Conservation (phyloP, 805 yeast genomes). For the Ogataea kodamae region DNA sequence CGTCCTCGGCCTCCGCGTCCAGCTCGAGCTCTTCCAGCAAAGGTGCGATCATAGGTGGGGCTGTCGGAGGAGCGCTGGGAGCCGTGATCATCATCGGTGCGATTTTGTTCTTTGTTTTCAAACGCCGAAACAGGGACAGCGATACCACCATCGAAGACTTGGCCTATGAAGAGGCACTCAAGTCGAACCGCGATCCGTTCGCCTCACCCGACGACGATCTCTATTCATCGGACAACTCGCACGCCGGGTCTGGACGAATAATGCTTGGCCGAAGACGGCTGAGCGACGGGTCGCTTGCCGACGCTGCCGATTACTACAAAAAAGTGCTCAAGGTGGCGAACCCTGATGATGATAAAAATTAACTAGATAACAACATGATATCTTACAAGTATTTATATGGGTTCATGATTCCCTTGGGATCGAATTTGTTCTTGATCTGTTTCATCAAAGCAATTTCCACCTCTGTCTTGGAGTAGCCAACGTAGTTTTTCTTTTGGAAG, state of each 20-base stretch:
- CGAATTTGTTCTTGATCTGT: slow-evolving; percentile 74
- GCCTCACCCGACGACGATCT: slow-evolving; percentile 50
- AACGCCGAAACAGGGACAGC: slow-evolving; percentile 33
- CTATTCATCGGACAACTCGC: slow-evolving; percentile 15
- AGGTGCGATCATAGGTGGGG: slow-evolving; percentile 37
- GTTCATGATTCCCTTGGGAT: slow-evolving; percentile 88
- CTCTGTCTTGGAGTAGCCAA: slow-evolving; percentile 77
- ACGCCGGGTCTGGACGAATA: slow-evolving; percentile 40
- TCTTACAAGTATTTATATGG: slow-evolving; percentile 83
- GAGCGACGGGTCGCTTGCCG: slow-evolving; percentile 83
- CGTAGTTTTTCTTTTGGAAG: slow-evolving; percentile 89
- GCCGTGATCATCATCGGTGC: slow-evolving; percentile 25
- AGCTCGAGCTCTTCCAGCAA: slow-evolving; percentile 23
- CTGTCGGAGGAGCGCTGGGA: slow-evolving; percentile 36
- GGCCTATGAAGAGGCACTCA: slow-evolving; percentile 55
- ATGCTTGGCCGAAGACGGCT: slow-evolving; percentile 81
- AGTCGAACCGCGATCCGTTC: slow-evolving; percentile 59
- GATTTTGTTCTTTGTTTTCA: slow-evolving; percentile 33
- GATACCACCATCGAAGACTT: slow-evolving; percentile 48
- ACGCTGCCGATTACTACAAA: slow-evolving; percentile 76
- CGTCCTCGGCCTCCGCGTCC: slow-evolving; percentile 25
- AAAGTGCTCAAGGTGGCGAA: slow-evolving; percentile 84
- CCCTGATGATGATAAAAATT: slow-evolving; percentile 57
- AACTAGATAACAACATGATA: neutral
- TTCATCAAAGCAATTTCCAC: slow-evolving; percentile 72